Conservation (phyloP, 768 basidiomycete genomes). For the Solioccasus polychromus region DNA sequence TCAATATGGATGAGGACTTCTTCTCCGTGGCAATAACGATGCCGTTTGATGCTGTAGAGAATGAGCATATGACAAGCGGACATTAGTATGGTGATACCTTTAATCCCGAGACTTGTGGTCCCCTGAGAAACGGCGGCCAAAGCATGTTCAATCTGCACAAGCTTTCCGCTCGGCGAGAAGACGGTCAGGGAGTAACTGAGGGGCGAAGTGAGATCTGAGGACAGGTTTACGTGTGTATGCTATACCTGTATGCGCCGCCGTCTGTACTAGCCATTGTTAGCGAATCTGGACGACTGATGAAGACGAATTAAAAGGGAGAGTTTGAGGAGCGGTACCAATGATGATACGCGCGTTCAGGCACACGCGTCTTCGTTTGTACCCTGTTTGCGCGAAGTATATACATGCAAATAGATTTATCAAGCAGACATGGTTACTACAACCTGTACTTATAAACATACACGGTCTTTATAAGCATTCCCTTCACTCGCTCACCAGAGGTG, state of each 20-base stretch:
- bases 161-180: conserved; percentile 98
- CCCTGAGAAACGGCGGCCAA: conserved; percentile 94
- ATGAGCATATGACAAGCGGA: conserved; percentile 20
- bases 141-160: conserved; percentile 99
- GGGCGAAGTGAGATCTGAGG: conserved; percentile 16
- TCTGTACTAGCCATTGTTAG: conserved; percentile 73
- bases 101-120: conserved; percentile 96
- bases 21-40: conserved; percentile 99
- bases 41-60: conserved; percentile 84
- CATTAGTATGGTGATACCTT: conserved; percentile 57
- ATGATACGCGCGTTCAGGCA: conserved; percentile 27
- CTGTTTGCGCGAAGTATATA: conserved; percentile 23
- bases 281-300: conserved; percentile 11
- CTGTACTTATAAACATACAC: not conserved
- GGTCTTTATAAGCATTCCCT: not conserved
- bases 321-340: conserved; percentile 12
- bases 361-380: conserved; percentile 28
- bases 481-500: conserved; percentile 42
- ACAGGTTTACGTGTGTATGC: conserved; percentile 15
- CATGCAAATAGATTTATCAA: conserved; percentile 23
- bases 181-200: conserved; percentile 96
- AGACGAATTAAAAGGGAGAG: conserved; percentile 19
- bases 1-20: conserved; percentile 95
- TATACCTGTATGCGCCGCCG: conserved; percentile 75
- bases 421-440: too few species aligned